Percentiles rank a stretch among this genome's conserved stretches.
These are phyloP conservation scores for Cercospora citrullina DNA, from an alignment of 2,329 filamentous ascomycete species.

Conservation along the genomic window DNA sequence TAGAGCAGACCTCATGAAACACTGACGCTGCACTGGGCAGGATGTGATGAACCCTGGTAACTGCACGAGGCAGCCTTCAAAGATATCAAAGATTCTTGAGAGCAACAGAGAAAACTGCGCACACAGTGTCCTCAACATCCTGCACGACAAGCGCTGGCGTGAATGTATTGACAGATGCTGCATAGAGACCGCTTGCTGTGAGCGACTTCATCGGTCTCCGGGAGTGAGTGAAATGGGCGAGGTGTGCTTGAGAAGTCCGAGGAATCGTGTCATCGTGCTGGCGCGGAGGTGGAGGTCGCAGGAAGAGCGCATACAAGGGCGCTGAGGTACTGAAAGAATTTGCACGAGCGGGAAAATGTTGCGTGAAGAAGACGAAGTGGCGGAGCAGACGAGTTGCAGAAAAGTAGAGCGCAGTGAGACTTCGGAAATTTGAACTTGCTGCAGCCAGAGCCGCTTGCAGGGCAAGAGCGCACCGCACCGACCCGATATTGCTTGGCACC, in stretches of 20 bases:
- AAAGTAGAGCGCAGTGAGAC: background rate
- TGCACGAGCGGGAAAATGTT: background rate
- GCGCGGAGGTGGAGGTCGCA: background rate
- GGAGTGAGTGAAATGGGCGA: background rate
- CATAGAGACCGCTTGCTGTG: background rate
- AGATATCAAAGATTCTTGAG: background rate
- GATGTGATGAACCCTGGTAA: background rate
- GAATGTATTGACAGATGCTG: background rate
- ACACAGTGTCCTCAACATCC: background rate
- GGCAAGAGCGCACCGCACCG: background rate
- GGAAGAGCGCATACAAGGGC: background rate
- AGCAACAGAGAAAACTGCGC: background rate
- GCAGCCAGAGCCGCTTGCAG: background rate
- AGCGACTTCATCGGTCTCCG: background rate
- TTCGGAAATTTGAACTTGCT: background rate
- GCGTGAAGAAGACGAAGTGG: background rate
- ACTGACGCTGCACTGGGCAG: background rate
- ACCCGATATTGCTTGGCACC: background rate
- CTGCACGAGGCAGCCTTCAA: background rate
- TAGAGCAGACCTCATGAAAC: background rate
- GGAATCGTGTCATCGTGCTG: background rate
- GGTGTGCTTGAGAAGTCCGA: background rate
- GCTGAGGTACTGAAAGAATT: background rate
- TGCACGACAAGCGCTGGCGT: no score
- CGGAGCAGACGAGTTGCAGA: background rate